phyloP scores from a whole-genome alignment of 2,329 filamentous ascomycete species.

The Sarocladium brachiariae region DNA sequence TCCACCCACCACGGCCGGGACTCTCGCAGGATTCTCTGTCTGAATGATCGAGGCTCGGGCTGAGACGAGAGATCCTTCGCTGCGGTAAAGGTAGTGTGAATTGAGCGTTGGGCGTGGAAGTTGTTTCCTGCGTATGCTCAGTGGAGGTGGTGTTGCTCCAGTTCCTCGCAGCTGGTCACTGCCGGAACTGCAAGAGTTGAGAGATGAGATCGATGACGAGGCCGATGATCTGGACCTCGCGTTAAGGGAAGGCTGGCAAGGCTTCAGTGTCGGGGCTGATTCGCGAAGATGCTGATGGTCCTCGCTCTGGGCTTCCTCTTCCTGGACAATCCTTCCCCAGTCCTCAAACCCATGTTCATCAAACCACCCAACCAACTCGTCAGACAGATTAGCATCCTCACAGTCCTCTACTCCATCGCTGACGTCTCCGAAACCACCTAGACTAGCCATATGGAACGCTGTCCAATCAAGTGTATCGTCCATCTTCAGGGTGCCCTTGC shows the following conservation, averaged over 20 bases:
- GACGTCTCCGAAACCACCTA: constrained; percentile 48
- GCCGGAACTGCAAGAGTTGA: background rate
- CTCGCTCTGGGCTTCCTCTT: constrained; percentile 9
- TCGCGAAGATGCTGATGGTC: background rate
- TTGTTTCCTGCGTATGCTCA: constrained; percentile 1
- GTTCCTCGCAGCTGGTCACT: background rate
- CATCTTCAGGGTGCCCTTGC: constrained; percentile 28
- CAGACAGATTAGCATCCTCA: constrained; percentile 36
- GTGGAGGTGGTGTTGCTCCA: constrained; percentile 4
- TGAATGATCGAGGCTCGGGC: background rate
- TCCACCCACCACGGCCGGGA: constrained; percentile 28
- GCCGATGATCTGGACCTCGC: no score
- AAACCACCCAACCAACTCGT: constrained; percentile 45
- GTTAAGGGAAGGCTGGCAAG: no score
- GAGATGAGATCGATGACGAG: background rate
- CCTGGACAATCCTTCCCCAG: constrained; percentile 31
- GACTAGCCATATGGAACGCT: constrained; percentile 58
- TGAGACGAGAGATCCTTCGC: constrained; percentile 2
- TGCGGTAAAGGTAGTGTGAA: background rate
- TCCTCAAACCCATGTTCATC: constrained; percentile 40
- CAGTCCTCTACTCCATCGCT: constrained; percentile 32
- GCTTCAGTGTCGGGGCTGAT: no score
- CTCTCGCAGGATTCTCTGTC: background rate
- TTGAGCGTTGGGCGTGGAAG: constrained; percentile 1
- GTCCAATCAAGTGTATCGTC: constrained; percentile 54